Evolutionary conservation across 257 asterid genomes (phyloP), one percentile per base, ranked within the genome.

Genomic region (Anisodus tanguticus): DNA sequence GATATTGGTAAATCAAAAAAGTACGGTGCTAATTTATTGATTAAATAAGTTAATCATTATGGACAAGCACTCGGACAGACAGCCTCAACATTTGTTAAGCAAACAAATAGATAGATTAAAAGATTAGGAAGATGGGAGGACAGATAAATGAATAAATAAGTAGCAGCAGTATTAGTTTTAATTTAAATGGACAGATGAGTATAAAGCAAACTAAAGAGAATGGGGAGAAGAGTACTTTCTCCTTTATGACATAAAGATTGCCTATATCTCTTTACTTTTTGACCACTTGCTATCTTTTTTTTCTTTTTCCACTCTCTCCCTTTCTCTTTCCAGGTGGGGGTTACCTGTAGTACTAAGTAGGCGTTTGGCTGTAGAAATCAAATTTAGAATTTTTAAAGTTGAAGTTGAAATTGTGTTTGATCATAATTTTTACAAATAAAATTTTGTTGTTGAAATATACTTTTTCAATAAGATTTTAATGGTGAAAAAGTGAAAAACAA

Each of bases 51-150:
- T 63, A 8, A 63, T n/a, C 10, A 66, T 66, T 66, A 15, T 66
- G 47, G 72, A 39, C 45, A 26, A 31, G 19, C n/a, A 66, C 72
- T 66, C 72, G 45, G 72, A 66, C 45, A 66, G 72, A 66, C 72
- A 35, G 5, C 47, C 72, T 66, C 9, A 31, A 66, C 19, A 31
- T 66, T 66, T 66, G 72, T 31, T 35, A 26, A 66, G 47, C 47
- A 63, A 66, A 35, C 19, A 66, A 35, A 66, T 47, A 31, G 47
- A 66, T 41, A 12, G n/a, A 64, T 41, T 41, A 41, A 41, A 60
- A 19, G 37, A 60, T 8, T n/a, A 9, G 68, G 68, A 62, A 19
- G 45, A 41, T 41, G 45, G 45, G 7, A 51, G 55, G 55, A 51
- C 55, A 31, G 0, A 22, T 4, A 60, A 7, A 66, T 66, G 72